phyloP scores from a whole-genome alignment of 495 filamentous ascomycete species.

The Clohesyomyces aquaticus region DNA sequence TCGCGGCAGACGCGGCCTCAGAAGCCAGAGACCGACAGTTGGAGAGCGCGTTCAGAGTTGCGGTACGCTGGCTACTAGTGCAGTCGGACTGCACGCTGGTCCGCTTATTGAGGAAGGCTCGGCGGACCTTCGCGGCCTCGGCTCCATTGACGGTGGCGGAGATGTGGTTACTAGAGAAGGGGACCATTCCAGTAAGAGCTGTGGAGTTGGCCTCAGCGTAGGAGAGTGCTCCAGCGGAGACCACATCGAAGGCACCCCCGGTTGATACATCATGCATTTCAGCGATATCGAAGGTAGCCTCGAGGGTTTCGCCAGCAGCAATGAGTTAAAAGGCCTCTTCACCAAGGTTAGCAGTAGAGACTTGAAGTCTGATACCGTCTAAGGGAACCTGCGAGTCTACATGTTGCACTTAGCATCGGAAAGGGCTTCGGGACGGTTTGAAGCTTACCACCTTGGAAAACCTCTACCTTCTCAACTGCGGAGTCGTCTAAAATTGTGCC shows the following conservation, averaged over 20 bases:
- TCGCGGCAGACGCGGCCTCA: conserved; percentile 56
- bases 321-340: conserved; percentile 59
- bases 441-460: conserved; percentile 57
- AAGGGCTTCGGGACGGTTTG: background rate
- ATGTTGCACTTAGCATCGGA: background rate
- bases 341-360: conserved; percentile 51
- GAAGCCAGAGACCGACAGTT: conserved; percentile 55
- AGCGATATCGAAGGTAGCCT: conserved; percentile 60
- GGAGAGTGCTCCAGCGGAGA: conserved; percentile 54
- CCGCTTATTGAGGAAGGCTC: conserved; percentile 54
- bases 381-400: conserved; percentile 57
- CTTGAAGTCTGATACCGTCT: conserved; percentile 57
- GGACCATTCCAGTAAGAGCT: conserved; percentile 51
- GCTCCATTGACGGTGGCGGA: conserved; percentile 55
- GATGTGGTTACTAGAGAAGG: conserved; percentile 53
- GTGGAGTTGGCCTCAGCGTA: conserved; percentile 53
- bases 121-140: conserved; percentile 53
- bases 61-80: conserved; percentile 48
- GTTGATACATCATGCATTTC: conserved; percentile 57
- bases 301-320: conserved; percentile 57
- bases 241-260: conserved; percentile 53
- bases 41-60: conserved; percentile 51
- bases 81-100: conserved; percentile 54
- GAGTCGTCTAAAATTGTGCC: conserved; percentile 62
- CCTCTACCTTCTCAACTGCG: conserved; percentile 62